These are phyloP conservation scores for Cantharellus anzutake DNA, from an alignment of 768 basidiomycete species.

Conservation along the genomic window DNA sequence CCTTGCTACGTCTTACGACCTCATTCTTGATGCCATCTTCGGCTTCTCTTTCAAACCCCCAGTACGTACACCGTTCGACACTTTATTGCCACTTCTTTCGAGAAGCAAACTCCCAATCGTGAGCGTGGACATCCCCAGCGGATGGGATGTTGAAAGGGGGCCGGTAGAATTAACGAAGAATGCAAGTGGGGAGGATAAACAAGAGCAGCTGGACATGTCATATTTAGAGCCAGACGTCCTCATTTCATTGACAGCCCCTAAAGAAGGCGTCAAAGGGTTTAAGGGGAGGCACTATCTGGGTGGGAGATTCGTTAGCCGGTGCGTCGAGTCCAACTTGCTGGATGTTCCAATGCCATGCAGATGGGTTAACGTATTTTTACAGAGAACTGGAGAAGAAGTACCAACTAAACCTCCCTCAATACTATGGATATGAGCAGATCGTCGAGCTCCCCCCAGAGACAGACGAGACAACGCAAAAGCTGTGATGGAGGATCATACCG, in stretches of 20 bases:
- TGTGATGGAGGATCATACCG: too few relatives aligned
- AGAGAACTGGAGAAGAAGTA: conserved; percentile 60
- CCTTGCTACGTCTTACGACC: conserved; percentile 43
- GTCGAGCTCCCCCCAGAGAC: conserved; percentile 39
- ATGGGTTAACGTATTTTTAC: conserved; percentile 2
- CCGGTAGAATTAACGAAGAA: conserved; percentile 15
- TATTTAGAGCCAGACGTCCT: conserved; percentile 62
- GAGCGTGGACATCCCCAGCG: conserved; percentile 89
- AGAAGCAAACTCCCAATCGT: conserved; percentile 61
- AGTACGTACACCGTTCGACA: conserved; percentile 72
- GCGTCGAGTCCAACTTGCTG: background rate
- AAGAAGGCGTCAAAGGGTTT: conserved; percentile 63
- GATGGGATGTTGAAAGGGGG: conserved; percentile 91
- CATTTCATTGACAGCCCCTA: conserved; percentile 86
- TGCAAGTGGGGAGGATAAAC: conserved; percentile 13
- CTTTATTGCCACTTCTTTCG: conserved; percentile 45
- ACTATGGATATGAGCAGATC: conserved; percentile 64
- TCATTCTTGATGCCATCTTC: conserved; percentile 90
- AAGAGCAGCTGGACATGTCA: conserved; percentile 7
- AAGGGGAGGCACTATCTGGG: conserved; percentile 80
- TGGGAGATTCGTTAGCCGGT: conserved; percentile 85
- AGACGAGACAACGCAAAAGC: too few relatives aligned
- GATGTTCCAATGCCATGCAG: background rate
- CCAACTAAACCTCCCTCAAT: conserved; percentile 61
- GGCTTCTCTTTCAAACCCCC: conserved; percentile 95